Evolutionary conservation across 805 yeast genomes (phyloP).

Genomic region (Teunomyces tritomae): DNA sequence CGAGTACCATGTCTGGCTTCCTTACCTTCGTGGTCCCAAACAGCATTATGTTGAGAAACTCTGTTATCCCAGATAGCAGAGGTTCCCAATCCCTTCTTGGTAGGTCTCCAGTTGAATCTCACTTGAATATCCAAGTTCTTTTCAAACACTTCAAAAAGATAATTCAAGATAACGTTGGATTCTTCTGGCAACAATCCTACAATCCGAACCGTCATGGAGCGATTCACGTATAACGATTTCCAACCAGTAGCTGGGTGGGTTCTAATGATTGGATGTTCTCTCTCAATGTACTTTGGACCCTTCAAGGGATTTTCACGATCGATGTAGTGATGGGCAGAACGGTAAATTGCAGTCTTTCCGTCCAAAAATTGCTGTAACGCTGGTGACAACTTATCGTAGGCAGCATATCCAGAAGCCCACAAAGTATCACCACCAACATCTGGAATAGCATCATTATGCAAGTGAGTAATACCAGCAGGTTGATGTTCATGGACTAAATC

Average conservation of each 20-base stretch:
- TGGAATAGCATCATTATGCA: conserved; percentile 35
- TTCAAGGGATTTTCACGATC: conserved; percentile 33
- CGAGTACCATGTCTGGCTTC: conserved; percentile 50
- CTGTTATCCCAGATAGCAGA: conserved; percentile 64
- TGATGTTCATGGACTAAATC: conserved; percentile 36
- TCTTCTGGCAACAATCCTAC: conserved; percentile 30
- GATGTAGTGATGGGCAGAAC: conserved; percentile 38
- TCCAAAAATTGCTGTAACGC: conserved; percentile 50
- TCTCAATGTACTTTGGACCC: conserved; percentile 27
- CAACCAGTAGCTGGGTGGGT: conserved; percentile 35
- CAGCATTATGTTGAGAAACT: conserved; percentile 51
- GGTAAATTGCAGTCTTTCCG: conserved; percentile 47
- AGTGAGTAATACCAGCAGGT: conserved; percentile 39
- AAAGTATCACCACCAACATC: conserved; percentile 53
- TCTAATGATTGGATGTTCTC: conserved; percentile 30
- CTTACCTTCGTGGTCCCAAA: conserved; percentile 47
- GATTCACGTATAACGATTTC: conserved; percentile 29
- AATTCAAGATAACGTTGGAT: conserved; percentile 14
- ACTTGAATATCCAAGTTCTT: conserved; percentile 19
- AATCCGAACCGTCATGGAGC: conserved; percentile 29
- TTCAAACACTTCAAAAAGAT: conserved; percentile 12
- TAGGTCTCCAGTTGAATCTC: conserved; percentile 17
- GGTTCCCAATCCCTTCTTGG: conserved; percentile 13
- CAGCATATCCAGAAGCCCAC: conserved; percentile 60
- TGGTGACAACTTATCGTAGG: conserved; percentile 54